Conservation (phyloP, 73 alveolate species). For the Tetrahymena malaccensis region DNA sequence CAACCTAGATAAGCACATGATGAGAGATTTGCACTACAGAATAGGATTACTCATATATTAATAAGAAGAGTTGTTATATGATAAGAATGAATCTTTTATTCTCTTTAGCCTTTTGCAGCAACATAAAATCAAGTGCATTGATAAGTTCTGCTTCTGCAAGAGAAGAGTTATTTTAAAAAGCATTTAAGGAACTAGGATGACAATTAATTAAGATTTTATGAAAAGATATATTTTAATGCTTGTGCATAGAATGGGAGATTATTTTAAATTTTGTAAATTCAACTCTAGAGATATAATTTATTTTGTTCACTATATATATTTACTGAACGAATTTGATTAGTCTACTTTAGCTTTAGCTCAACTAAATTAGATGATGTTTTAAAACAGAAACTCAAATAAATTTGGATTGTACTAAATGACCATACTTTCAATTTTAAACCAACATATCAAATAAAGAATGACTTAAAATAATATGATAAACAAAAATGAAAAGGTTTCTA, state of each 20-base stretch:
- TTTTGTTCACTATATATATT: neutral
- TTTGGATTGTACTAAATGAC: neutral
- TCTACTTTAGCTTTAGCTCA: neutral
- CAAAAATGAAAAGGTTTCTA: neutral
- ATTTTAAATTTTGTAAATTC: neutral
- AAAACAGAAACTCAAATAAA: neutral
- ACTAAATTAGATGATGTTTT: neutral
- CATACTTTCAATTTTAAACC: neutral
- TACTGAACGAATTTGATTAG: neutral
- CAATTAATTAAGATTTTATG: neutral
- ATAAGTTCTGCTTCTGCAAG: neutral
- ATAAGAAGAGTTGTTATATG: neutral
- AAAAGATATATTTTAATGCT: neutral
- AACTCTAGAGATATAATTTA: neutral
- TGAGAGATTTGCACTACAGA: neutral
- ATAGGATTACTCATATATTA: neutral
- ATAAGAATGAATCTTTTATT: neutral
- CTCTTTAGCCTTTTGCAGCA: neutral
- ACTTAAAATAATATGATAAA: neutral
- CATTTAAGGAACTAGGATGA: neutral
- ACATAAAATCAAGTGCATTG: neutral
- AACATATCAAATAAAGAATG: neutral
- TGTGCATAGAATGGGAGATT: neutral
- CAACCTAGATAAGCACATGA: neutral
- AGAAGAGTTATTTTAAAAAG: neutral